A percentile compares a stretch with the other conserved stretches of the same genome.
phyloP scores from a whole-genome alignment of 495 filamentous ascomycete species.

The Trichocladium uniseriatum region DNA sequence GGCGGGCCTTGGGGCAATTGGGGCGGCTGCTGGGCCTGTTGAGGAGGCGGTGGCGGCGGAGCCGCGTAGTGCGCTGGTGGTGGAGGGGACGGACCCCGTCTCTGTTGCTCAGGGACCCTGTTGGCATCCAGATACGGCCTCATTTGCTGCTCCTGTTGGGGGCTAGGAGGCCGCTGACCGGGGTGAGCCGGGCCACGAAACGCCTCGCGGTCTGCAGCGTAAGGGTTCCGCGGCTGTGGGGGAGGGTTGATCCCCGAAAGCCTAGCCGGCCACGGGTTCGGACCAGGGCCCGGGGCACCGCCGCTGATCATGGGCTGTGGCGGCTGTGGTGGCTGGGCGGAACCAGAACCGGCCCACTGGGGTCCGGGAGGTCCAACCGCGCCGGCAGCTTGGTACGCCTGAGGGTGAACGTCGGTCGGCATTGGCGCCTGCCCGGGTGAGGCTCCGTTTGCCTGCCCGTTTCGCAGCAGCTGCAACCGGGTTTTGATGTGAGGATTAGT shows the following conservation, averaged over 20 bases:
- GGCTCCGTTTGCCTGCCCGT: constrained; percentile 59
- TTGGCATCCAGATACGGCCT: constrained; percentile 65
- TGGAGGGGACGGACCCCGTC: constrained; percentile 38
- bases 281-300: constrained; percentile 53
- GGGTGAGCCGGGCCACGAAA: constrained; percentile 53
- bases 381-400: constrained; percentile 69
- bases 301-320: constrained; percentile 37
- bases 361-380: constrained; percentile 62
- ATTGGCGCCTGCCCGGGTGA: constrained; percentile 47
- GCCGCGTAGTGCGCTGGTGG: constrained; percentile 54
- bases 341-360: constrained; percentile 69
- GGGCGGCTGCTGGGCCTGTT: constrained; percentile 25
- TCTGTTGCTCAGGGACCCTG: constrained; percentile 34
- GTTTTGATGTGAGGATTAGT: constrained; percentile 94
- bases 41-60: constrained; percentile 36
- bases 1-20: neutral
- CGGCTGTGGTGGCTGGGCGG: constrained; percentile 47
- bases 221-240: constrained; percentile 63
- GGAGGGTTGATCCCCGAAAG: constrained; percentile 70
- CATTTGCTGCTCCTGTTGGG: constrained; percentile 61
- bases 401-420: constrained; percentile 53
- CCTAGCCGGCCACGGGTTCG: constrained; percentile 64
- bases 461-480: constrained; percentile 75
- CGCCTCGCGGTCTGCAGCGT: constrained; percentile 60
- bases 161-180: constrained; percentile 57